Percentiles rank a stretch among this genome's conserved stretches.
Evolutionary conservation across 768 basidiomycete species (phyloP).

Genomic region (Mycena belliarum): DNA sequence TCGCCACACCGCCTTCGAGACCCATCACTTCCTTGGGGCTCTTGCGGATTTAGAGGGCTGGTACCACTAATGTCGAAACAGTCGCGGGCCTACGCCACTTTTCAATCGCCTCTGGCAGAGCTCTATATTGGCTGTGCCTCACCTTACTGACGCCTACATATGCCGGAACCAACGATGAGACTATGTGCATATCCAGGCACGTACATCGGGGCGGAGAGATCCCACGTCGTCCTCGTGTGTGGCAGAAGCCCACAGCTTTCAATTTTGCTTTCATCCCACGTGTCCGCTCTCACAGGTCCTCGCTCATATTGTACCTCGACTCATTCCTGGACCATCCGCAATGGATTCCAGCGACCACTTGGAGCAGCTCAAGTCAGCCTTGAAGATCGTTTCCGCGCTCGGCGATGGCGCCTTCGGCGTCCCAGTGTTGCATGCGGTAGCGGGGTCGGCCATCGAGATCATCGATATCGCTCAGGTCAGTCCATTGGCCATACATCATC

Average conservation of each 20-base stretch:
- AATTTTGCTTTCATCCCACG: neutral
- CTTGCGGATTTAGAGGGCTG: no score
- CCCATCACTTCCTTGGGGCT: no score
- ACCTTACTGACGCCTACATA: no score
- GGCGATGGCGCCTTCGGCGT: neutral
- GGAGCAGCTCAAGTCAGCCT: conserved; percentile 3
- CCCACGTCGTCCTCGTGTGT: neutral
- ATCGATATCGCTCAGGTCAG: conserved; percentile 12
- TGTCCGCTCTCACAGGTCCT: neutral
- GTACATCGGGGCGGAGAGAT: neutral
- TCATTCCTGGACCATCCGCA: neutral
- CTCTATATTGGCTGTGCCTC: no score
- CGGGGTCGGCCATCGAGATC: conserved; percentile 1
- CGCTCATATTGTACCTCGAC: neutral
- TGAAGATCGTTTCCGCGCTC: conserved; percentile 1
- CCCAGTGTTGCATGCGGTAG: neutral
- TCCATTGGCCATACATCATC: neutral
- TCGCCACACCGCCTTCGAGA: no score
- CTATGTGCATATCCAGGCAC: neutral
- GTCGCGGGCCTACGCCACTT: no score
- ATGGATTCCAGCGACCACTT: neutral
- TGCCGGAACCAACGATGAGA: no score
- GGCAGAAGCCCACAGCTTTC: neutral
- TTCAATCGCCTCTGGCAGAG: no score
- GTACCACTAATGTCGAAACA: no score